These are phyloP conservation scores for Plasmopara halstedii DNA, from an alignment of 352 stramenopile genomes.

Conservation along the genomic window DNA sequence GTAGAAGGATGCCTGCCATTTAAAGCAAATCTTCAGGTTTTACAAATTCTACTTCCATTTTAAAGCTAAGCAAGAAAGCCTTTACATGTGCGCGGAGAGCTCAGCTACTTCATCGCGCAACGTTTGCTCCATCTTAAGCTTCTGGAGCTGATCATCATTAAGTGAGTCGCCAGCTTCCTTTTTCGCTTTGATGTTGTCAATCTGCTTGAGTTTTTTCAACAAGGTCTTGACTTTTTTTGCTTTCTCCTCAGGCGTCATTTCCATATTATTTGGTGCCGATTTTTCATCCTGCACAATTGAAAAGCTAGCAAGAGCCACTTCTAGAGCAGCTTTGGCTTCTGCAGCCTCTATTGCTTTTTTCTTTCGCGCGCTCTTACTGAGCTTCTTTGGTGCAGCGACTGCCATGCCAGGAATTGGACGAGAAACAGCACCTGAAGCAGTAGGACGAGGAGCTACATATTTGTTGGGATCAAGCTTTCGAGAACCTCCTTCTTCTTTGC, in stretches of 20 bases:
- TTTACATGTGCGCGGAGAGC: conserved; percentile 46
- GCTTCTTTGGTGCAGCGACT: conserved; percentile 45
- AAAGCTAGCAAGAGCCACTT: conserved; percentile 47
- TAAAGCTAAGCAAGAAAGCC: too few species aligned
- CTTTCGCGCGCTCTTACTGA: conserved; percentile 73
- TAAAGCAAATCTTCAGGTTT: neutral
- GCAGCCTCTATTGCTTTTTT: conserved; percentile 80
- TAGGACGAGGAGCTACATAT: conserved; percentile 48
- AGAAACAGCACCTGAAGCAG: conserved; percentile 29
- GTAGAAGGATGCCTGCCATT: neutral
- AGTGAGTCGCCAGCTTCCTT: conserved; percentile 55
- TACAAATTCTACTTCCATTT: too few species aligned
- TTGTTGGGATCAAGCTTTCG: conserved; percentile 84
- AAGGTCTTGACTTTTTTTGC: conserved; percentile 80
- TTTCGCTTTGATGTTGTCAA: conserved; percentile 78
- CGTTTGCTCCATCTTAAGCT: conserved; percentile 56
- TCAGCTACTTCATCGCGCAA: conserved; percentile 59
- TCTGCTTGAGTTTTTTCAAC: conserved; percentile 86
- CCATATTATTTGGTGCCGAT: conserved; percentile 13
- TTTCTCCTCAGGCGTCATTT: conserved; percentile 68
- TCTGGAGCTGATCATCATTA: conserved; percentile 76
- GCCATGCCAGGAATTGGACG: conserved; percentile 65
- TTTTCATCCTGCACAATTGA: conserved; percentile 14
- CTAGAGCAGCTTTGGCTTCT: conserved; percentile 54
- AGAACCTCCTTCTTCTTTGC: conserved; percentile 72